A percentile compares a stretch with the other conserved stretches of the same genome.
Evolutionary conservation across 805 yeast species (phyloP).

Genomic region (Jamesozyma jinghongensis): DNA sequence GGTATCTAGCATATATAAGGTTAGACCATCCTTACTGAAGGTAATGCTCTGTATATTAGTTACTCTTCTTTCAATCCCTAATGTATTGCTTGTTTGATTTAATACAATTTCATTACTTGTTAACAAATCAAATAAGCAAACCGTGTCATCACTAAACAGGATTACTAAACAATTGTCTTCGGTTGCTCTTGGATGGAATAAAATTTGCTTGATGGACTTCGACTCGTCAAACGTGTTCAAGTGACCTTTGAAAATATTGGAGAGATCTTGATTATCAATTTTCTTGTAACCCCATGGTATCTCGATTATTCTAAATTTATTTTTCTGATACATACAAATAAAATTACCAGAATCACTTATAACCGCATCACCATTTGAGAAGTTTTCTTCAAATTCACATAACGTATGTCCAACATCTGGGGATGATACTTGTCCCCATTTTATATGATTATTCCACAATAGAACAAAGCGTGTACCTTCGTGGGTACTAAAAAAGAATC

Average conservation of each 20-base stretch:
- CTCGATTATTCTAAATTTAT: slow-evolving; percentile 17
- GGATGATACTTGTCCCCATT: slow-evolving; percentile 12
- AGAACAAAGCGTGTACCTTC: slow-evolving; percentile 13
- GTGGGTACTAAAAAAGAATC: slow-evolving; percentile 14
- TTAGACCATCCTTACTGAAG: slow-evolving; percentile 36
- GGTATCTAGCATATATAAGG: slow-evolving; percentile 41
- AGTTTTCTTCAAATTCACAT: not conserved
- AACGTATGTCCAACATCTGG: too few species aligned
- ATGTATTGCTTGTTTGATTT: slow-evolving; percentile 7
- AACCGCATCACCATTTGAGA: slow-evolving; percentile 2
- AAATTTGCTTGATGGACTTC: slow-evolving; percentile 31
- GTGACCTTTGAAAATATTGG: slow-evolving; percentile 1
- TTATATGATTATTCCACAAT: slow-evolving; percentile 12
- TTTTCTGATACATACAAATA: slow-evolving; percentile 14
- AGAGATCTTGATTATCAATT: not conserved
- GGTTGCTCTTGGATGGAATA: slow-evolving; percentile 36
- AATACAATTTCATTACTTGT: slow-evolving; percentile 1
- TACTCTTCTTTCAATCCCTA: slow-evolving; percentile 18
- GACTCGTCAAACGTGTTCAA: slow-evolving; percentile 1
- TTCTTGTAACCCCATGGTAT: slow-evolving; percentile 21
- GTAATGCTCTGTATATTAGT: slow-evolving; percentile 16
- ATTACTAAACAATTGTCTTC: slow-evolving; percentile 18
- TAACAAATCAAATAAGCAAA: slow-evolving; percentile 16
- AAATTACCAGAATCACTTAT: slow-evolving; percentile 16
- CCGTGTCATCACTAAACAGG: slow-evolving; percentile 18